These are phyloP conservation scores for Hymenochaete sp. DNA, from an alignment of 1,284 basidiomycete species.

Conservation along the genomic window DNA sequence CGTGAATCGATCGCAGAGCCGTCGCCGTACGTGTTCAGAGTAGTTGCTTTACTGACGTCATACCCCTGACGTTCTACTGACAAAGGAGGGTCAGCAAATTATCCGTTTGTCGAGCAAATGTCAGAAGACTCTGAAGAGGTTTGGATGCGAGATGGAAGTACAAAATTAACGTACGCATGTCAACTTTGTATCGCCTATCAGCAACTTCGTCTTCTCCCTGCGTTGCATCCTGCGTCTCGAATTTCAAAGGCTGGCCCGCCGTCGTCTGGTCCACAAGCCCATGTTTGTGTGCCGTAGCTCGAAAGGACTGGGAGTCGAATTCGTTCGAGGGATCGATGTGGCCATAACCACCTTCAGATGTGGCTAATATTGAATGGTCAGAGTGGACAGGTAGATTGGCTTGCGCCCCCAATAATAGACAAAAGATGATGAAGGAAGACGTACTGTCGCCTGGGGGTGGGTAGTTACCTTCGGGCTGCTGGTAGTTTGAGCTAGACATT, in stretches of 20 bases:
- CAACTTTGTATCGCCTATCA: neutral
- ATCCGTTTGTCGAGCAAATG: too few species aligned
- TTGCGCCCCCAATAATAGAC: too few species aligned
- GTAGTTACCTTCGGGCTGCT: constrained; percentile 9
- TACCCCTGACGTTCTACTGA: too few species aligned
- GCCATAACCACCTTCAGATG: constrained; percentile 12
- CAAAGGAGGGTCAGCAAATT: too few species aligned
- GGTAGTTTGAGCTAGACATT: too few species aligned
- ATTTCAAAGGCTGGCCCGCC: constrained; percentile 10
- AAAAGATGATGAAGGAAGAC: neutral
- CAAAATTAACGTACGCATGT: too few species aligned
- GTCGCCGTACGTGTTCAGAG: constrained; percentile 9
- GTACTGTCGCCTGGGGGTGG: constrained; percentile 11
- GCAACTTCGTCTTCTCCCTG: constrained; percentile 8
- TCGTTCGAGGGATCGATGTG: neutral
- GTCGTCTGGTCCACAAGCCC: constrained; percentile 15
- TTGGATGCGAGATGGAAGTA: too few species aligned
- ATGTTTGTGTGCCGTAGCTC: constrained; percentile 3
- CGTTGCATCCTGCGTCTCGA: constrained; percentile 12
- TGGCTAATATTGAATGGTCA: neutral
- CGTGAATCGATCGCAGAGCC: constrained; percentile 3
- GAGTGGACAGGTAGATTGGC: neutral
- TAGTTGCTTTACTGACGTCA: too few species aligned
- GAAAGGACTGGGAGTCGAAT: too few species aligned
- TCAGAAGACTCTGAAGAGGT: too few species aligned